Base-by-base conservation (phyloP, 257 asterid species). In the Plantago ovata region DNA sequence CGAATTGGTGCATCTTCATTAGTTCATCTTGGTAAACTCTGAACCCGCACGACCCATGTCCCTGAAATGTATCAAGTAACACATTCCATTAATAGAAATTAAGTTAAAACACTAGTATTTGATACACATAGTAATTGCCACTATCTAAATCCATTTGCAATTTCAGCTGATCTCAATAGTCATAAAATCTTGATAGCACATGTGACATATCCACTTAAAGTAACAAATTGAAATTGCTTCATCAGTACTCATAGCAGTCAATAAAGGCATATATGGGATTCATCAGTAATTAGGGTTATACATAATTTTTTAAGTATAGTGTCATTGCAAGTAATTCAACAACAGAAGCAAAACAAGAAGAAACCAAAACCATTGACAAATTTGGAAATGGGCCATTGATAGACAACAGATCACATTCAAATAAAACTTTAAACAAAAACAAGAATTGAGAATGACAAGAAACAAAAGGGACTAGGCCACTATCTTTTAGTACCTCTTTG, bases 21-120 rank as follows among this genome's bases (percentile, higher is more conserved):
- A 71, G 59, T 62, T 64, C 82, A 47, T 82, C 90, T 46, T 77
- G 59, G 86, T 81, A 77, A 58, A 65, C 64, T 61, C 58, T 70
- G 63, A 42, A 79, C 40, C 78, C 82, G 63, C 90, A 82, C 5
- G 86, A 72, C 49, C 84, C 90, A 60, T 82, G 75, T 44, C 80
- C 90, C 90, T 79, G 77, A 28, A 59, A 33, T 48, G 0, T 4
- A 22, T 15, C 19, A 43, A n/a, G 38, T 19, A 18, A 56, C 38
- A 15, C n/a, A 20, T 0, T 6, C 3, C 0, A 7, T 45, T 14
- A 46, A 46, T 13, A 16, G 1, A 22, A n/a, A n/a, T n/a, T n/a
- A n/a, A n/a, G n/a, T 15, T 14, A 16, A n/a, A n/a, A n/a, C n/a
- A 16, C 5, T 1, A 6, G 10, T 16, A 44, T 6, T 13, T 6